phyloP scores from a whole-genome alignment of 2,329 filamentous ascomycete genomes.

The Stachybotrys elegans region DNA sequence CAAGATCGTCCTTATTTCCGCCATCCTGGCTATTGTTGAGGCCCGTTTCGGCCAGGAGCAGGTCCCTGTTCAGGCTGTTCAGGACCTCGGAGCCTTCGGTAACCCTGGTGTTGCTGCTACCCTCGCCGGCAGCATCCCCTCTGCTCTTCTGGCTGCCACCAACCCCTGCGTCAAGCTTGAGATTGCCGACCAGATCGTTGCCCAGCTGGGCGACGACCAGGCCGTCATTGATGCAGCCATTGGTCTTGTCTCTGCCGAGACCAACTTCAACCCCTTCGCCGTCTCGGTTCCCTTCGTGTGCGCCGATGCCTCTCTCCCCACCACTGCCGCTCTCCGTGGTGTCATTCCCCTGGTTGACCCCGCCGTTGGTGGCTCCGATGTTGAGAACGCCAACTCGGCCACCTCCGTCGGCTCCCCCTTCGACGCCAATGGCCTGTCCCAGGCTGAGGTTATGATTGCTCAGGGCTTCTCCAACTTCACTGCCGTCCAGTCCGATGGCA shows the following conservation, averaged over 20 bases:
- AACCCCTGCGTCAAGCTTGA: conserved; percentile 63
- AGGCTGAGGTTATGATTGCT: conserved; percentile 57
- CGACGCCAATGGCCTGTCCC: conserved; percentile 54
- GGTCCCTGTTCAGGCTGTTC: conserved; percentile 48
- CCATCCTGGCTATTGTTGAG: conserved; percentile 34
- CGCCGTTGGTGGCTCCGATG: conserved; percentile 48
- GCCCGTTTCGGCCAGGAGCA: conserved; percentile 63
- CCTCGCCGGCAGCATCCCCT: conserved; percentile 56
- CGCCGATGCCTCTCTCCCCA: conserved; percentile 56
- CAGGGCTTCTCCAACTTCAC: conserved; percentile 62
- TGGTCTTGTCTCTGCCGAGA: conserved; percentile 61
- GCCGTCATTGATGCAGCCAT: conserved; percentile 57
- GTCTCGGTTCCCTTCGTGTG: conserved; percentile 58
- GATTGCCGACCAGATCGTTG: conserved; percentile 60
- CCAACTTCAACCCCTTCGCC: conserved; percentile 68
- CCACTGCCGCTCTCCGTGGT: conserved; percentile 55
- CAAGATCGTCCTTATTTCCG: conserved; percentile 13
- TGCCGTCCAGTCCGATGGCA: conserved; percentile 24
- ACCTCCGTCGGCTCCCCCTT: conserved; percentile 50
- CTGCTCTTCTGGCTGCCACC: conserved; percentile 58
- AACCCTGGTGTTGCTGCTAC: conserved; percentile 56
- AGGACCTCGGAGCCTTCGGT: conserved; percentile 46
- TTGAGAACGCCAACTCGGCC: conserved; percentile 56
- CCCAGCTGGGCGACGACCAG: conserved; percentile 53
- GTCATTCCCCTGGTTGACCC: conserved; percentile 66